A percentile compares a stretch with the other conserved stretches of the same genome.
Conservation (phyloP, 352 stramenopile species). For the Phytophthora hibernalis region DNA sequence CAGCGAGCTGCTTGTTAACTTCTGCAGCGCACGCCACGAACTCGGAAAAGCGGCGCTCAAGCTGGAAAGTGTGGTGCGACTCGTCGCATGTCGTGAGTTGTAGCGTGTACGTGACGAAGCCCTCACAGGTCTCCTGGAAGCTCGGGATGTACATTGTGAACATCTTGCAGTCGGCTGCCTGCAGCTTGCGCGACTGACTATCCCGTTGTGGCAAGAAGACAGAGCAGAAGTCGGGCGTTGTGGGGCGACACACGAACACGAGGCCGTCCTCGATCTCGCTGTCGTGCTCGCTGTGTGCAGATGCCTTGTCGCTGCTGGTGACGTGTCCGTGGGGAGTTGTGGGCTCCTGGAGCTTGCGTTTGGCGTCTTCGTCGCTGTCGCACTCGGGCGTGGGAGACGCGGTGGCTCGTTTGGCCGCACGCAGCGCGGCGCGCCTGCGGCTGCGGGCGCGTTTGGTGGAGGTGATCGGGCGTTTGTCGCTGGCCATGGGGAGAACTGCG, state of each 20-base stretch:
- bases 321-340: slow-evolving; percentile 6
- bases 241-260: slow-evolving; percentile 69
- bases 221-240: slow-evolving; percentile 69
- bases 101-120: slow-evolving; percentile 73
- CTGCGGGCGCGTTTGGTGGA: slow-evolving; percentile 67
- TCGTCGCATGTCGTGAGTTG: slow-evolving; percentile 47
- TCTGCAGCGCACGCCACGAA: slow-evolving; percentile 67
- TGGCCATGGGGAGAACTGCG: slow-evolving; percentile 42
- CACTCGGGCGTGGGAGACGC: slow-evolving; percentile 34
- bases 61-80: slow-evolving; percentile 50
- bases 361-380: slow-evolving; percentile 41
- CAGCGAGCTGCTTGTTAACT: slow-evolving; percentile 50
- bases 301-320: slow-evolving; percentile 22
- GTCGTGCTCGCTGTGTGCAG: slow-evolving; percentile 42
- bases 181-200: slow-evolving; percentile 10
- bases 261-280: slow-evolving; percentile 64
- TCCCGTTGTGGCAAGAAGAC: slow-evolving; percentile 47
- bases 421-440: slow-evolving; percentile 54
- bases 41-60: slow-evolving; percentile 82
- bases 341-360: slow-evolving; percentile 20
- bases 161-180: slow-evolving; percentile 28
- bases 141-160: slow-evolving; percentile 66
- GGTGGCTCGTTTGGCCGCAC: slow-evolving; percentile 30
- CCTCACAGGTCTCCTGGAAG: slow-evolving; percentile 72
- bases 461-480: slow-evolving; percentile 73